Percentiles rank a stretch among this genome's conserved stretches.
phyloP scores from a whole-genome alignment of 2,329 filamentous ascomycete genomes.

The Diaporthe sp. region DNA sequence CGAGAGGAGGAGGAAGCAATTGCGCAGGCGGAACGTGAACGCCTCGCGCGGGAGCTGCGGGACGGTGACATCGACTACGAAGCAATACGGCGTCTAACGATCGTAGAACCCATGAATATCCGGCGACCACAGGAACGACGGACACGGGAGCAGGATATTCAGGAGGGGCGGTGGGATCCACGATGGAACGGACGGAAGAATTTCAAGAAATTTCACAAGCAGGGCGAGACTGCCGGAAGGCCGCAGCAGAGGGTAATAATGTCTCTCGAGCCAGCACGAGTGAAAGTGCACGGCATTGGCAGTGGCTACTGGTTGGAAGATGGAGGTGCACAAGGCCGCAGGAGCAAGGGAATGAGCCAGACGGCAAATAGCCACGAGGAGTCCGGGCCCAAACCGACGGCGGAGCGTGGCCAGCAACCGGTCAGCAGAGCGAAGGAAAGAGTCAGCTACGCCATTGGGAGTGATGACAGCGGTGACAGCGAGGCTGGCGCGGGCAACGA shows the following conservation, averaged over 20 bases:
- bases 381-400: slow-evolving; percentile 1
- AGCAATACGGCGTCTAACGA: slow-evolving; percentile 77
- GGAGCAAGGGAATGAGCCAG: slow-evolving; percentile 40
- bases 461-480: slow-evolving; percentile 50
- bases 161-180: slow-evolving; percentile 79
- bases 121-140: slow-evolving; percentile 48
- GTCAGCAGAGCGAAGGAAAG: slow-evolving; percentile 25
- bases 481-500: slow-evolving; percentile 34
- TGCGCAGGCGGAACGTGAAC: slow-evolving; percentile 63
- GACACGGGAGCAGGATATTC: slow-evolving; percentile 61
- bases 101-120: slow-evolving; percentile 82
- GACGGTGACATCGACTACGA: slow-evolving; percentile 76
- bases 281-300: slow-evolving; percentile 78
- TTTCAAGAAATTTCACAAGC: slow-evolving; percentile 86
- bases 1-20: slow-evolving; percentile 75
- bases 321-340: slow-evolving; percentile 49
- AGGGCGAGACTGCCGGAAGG: slow-evolving; percentile 55
- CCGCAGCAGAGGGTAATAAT: slow-evolving; percentile 68
- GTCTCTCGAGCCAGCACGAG: slow-evolving; percentile 75
- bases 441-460: slow-evolving; percentile 45
- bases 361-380: neutral
- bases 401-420: neutral
- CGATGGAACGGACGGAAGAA: slow-evolving; percentile 95
- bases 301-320: slow-evolving; percentile 79
- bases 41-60: slow-evolving; percentile 57